Evolutionary conservation across 441 rosid species (phyloP).

Genomic region (Corymbia citriodora): DNA sequence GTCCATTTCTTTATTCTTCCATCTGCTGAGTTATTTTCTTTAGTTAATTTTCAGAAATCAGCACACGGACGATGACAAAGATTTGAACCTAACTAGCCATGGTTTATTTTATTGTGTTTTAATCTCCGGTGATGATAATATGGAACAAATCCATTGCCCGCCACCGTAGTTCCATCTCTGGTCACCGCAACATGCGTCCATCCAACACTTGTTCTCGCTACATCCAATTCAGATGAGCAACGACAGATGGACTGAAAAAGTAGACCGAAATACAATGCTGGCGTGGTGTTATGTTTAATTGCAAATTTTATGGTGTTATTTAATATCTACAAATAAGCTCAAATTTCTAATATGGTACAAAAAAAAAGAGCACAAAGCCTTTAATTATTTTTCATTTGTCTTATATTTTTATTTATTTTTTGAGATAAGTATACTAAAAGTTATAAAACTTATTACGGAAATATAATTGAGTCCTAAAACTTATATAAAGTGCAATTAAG

Average conservation of each 20-base stretch:
- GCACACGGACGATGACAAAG: neutral
- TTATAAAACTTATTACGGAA: neutral
- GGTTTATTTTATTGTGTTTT: neutral
- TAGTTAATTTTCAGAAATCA: neutral
- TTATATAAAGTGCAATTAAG: neutral
- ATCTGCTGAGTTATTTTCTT: neutral
- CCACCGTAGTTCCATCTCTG: neutral
- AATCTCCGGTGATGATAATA: neutral
- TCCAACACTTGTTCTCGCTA: neutral
- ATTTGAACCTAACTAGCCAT: neutral
- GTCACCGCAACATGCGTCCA: neutral
- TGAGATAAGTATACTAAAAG: neutral
- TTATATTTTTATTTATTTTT: neutral
- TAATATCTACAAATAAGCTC: neutral
- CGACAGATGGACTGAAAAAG: too few species aligned
- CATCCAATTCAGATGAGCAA: too few species aligned
- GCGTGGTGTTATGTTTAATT: neutral
- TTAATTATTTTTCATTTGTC: too few species aligned
- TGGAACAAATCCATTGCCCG: neutral
- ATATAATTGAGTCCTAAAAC: neutral
- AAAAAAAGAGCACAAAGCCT: neutral
- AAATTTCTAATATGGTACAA: neutral
- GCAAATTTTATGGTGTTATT: neutral
- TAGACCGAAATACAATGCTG: too few species aligned
- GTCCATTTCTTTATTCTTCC: neutral